A percentile compares a stretch with the other conserved stretches of the same genome.
Conservation (phyloP, 2,329 filamentous ascomycete species). For the Fusarium sp. region DNA sequence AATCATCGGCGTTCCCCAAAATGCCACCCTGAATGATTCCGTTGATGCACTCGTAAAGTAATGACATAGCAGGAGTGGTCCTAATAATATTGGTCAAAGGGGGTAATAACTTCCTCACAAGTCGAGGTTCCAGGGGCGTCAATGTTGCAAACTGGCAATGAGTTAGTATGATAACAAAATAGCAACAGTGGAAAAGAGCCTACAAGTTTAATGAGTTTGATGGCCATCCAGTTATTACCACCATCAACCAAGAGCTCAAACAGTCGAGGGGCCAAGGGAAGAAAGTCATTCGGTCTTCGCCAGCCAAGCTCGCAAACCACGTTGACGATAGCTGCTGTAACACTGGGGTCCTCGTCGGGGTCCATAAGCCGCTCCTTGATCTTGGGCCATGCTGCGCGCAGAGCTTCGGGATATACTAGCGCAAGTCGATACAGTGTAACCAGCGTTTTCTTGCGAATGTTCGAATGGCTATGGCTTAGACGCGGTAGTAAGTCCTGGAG, state of each 20-base stretch:
- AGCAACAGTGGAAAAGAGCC: background rate
- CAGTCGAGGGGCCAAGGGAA: slow-evolving; percentile 89
- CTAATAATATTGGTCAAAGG: slow-evolving; percentile 93
- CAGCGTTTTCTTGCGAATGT: slow-evolving; percentile 94
- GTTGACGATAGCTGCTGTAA: slow-evolving; percentile 96
- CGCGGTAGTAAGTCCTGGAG: slow-evolving; percentile 88
- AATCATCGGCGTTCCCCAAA: slow-evolving; percentile 82
- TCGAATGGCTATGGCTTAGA: slow-evolving; percentile 85
- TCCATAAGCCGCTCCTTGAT: slow-evolving; percentile 96
- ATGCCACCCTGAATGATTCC: slow-evolving; percentile 98
- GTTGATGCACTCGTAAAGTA: slow-evolving; percentile 98
- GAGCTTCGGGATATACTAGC: slow-evolving; percentile 94
- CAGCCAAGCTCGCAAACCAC: slow-evolving; percentile 96
- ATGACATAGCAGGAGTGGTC: slow-evolving; percentile 96
- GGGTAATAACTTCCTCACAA: slow-evolving; percentile 91
- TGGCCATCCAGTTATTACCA: slow-evolving; percentile 99
- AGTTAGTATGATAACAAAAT: background rate
- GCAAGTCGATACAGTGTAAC: slow-evolving; percentile 94
- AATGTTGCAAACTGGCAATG: slow-evolving; percentile 84
- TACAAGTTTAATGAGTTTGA: slow-evolving; percentile 97
- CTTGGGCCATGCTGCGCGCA: slow-evolving; percentile 94
- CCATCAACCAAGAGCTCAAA: slow-evolving; percentile 94
- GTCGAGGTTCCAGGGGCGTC: slow-evolving; percentile 89
- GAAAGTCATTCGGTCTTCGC: slow-evolving; percentile 92
- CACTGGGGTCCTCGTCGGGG: slow-evolving; percentile 88